A percentile compares a stretch with the other conserved stretches of the same genome.
Conservation (phyloP, 306 rosid genomes). For the Fagus sylvatica region DNA sequence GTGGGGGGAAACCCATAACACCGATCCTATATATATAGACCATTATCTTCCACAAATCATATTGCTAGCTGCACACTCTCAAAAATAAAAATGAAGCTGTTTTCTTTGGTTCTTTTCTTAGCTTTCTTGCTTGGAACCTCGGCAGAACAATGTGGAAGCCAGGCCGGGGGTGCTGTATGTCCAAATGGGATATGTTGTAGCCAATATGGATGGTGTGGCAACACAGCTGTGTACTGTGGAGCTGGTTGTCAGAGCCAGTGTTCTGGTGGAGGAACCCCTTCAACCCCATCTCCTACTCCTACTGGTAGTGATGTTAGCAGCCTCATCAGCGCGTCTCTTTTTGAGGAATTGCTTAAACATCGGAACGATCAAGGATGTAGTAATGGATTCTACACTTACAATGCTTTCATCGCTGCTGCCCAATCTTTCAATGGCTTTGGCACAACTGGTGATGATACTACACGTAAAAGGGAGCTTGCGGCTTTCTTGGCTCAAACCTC, state of each 20-base stretch:
- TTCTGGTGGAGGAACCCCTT: neutral
- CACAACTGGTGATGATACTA: constrained; percentile 34
- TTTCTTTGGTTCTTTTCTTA: too few species aligned
- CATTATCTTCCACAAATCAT: too few species aligned
- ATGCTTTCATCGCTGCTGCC: constrained; percentile 59
- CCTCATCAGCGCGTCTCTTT: constrained; percentile 34
- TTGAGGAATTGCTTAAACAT: constrained; percentile 48
- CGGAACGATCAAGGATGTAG: constrained; percentile 39
- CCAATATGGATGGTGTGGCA: constrained; percentile 3
- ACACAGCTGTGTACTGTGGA: neutral
- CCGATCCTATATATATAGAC: too few species aligned
- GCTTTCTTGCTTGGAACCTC: too few species aligned
- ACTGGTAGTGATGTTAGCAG: constrained; percentile 9
- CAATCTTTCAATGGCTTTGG: constrained; percentile 42
- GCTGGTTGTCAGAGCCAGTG: neutral
- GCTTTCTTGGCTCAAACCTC: constrained; percentile 60
- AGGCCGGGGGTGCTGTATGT: too few species aligned
- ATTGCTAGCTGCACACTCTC: too few species aligned
- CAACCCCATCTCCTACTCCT: neutral
- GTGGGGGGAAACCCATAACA: too few species aligned
- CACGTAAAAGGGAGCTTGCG: constrained; percentile 46
- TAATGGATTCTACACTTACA: constrained; percentile 52
- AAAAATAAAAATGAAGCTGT: too few species aligned
- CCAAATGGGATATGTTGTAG: too few species aligned
- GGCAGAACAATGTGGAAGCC: too few species aligned